Conservation (phyloP, 169 alveolate species). For the Plasmodium adleri region DNA sequence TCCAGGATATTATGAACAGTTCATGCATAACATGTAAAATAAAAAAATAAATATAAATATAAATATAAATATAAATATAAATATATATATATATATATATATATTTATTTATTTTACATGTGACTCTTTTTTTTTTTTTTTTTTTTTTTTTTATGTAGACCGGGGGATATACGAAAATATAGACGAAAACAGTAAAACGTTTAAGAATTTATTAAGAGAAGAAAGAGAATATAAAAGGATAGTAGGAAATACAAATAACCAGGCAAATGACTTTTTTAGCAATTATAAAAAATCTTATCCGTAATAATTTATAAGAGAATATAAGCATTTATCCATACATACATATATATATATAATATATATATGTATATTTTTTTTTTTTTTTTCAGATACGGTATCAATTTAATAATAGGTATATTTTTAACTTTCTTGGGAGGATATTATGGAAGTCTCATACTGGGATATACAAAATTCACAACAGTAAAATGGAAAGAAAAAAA, state of each 20-base stretch:
- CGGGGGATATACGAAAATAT: constrained; percentile 70
- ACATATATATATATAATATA: background rate
- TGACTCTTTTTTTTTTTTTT: background rate
- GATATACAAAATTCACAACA: constrained; percentile 57
- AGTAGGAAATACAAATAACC: constrained; percentile 17
- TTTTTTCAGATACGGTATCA: constrained; percentile 57
- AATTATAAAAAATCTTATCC: constrained; percentile 61
- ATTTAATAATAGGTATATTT: constrained; percentile 44
- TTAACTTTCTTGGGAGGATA: constrained; percentile 54
- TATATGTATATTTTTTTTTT: background rate
- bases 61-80: background rate
- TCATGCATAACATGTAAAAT: constrained; percentile 60
- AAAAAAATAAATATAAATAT: background rate
- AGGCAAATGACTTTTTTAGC: constrained; percentile 43
- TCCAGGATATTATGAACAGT: constrained; percentile 23
- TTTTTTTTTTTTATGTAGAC: constrained; percentile 24
- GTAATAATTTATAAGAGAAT: constrained; percentile 5
- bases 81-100: background rate
- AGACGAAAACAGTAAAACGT: constrained; percentile 36
- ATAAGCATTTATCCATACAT: background rate
- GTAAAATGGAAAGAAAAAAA: constrained; percentile 3
- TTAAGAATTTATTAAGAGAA: constrained; percentile 38
- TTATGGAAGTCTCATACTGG: constrained; percentile 60
- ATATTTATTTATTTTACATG: too few species aligned
- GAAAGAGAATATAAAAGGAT: constrained; percentile 43